Percentiles rank a stretch among this genome's conserved stretches.
These are phyloP conservation scores for Chenopodium berlandieri DNA, from an alignment of 148 eudicot species.

Conservation along the genomic window DNA sequence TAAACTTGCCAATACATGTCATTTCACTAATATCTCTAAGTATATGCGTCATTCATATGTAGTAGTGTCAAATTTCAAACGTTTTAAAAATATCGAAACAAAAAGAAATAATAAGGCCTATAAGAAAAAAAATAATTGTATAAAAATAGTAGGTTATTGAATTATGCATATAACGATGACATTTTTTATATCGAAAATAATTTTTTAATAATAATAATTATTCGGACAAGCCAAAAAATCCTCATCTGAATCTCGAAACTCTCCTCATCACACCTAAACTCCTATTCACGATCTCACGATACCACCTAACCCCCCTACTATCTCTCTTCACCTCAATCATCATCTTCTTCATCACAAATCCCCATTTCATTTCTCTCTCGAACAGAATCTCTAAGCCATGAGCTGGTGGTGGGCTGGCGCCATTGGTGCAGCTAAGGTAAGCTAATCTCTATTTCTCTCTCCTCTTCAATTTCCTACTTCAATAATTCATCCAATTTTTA, in stretches of 20 bases:
- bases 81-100: too few species aligned
- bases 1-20: too few species aligned
- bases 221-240: not conserved
- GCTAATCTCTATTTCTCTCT: not conserved
- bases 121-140: too few species aligned
- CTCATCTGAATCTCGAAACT: not conserved
- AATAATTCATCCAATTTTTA: too few species aligned
- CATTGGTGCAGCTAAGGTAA: constrained; percentile 49
- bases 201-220: too few species aligned
- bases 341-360: not conserved
- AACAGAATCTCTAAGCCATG: constrained; percentile 19
- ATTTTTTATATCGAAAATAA: too few species aligned
- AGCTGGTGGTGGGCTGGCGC: constrained; percentile 65
- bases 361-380: not conserved
- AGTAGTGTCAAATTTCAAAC: too few species aligned
- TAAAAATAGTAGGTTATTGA: too few species aligned
- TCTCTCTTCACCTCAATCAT: not conserved
- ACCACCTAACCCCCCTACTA: not conserved
- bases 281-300: not conserved
- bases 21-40: too few species aligned
- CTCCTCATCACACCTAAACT: not conserved
- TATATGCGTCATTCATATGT: too few species aligned
- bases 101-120: not conserved
- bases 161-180: too few species aligned
- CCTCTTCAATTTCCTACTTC: not conserved